phyloP scores from a whole-genome alignment of 2,329 filamentous ascomycete genomes.

The Fusarium fracticaudum region DNA sequence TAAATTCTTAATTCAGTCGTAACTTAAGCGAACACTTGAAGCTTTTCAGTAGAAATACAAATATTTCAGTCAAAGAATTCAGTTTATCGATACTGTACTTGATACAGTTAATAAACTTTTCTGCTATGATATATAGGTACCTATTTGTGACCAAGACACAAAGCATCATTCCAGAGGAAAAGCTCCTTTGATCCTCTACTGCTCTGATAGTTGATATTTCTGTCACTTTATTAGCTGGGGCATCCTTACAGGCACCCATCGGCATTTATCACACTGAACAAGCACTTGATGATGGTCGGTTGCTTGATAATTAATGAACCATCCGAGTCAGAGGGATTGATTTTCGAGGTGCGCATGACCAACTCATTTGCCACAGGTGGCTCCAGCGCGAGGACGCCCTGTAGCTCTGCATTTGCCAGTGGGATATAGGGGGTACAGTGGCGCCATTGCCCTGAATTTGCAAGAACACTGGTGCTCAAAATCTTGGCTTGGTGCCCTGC shows the following conservation, averaged over 20 bases:
- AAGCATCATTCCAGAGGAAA: not conserved
- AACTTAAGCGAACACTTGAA: not conserved
- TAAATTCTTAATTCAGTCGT: not conserved
- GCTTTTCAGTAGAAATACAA: not conserved
- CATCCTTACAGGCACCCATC: not conserved
- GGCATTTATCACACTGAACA: not conserved
- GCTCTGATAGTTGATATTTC: not conserved
- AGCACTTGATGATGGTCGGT: not conserved
- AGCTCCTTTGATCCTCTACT: not conserved
- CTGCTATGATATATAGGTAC: not conserved
- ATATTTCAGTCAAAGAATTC: not conserved
- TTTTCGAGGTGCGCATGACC: not conserved
- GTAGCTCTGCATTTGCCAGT: slow-evolving; percentile 6
- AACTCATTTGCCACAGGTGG: not conserved
- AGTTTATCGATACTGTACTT: not conserved
- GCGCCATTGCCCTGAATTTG: slow-evolving; percentile 15
- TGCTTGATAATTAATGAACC: not conserved
- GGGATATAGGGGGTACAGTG: slow-evolving; percentile 20
- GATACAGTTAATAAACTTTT: not conserved
- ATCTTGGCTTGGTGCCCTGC: slow-evolving; percentile 5
- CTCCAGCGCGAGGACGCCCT: slow-evolving; percentile 18
- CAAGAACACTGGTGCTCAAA: slow-evolving; percentile 17
- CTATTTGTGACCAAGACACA: not conserved
- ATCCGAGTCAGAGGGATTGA: not conserved
- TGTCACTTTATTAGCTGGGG: not conserved